phyloP scores from a whole-genome alignment of 2,329 filamentous ascomycete genomes.

The Fusarium veterinarium region DNA sequence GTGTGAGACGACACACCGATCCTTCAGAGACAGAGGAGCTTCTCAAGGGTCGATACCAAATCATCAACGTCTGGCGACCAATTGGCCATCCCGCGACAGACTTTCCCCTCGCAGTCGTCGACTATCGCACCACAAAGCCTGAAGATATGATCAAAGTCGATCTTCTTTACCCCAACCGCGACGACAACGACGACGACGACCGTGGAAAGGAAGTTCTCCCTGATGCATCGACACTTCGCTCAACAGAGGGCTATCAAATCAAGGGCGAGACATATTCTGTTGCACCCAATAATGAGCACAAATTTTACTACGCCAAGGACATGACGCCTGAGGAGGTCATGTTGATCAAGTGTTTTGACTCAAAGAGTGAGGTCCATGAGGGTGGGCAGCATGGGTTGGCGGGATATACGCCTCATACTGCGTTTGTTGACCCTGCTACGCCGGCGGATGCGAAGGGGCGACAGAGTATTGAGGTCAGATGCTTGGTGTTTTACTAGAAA shows the following conservation, averaged over 20 bases:
- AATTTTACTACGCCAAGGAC: slow-evolving; percentile 43
- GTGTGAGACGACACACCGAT: slow-evolving; percentile 69
- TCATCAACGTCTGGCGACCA: slow-evolving; percentile 61
- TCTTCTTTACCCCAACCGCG: slow-evolving; percentile 40
- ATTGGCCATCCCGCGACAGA: slow-evolving; percentile 44
- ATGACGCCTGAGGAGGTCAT: slow-evolving; percentile 45
- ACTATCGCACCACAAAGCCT: slow-evolving; percentile 40
- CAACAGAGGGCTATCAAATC: slow-evolving; percentile 38
- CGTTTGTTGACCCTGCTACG: slow-evolving; percentile 40
- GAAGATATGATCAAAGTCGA: slow-evolving; percentile 41
- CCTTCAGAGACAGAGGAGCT: slow-evolving; percentile 56
- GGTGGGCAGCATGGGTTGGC: slow-evolving; percentile 34
- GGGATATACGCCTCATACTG: slow-evolving; percentile 41
- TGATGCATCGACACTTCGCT: slow-evolving; percentile 21
- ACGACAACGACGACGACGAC: slow-evolving; percentile 37
- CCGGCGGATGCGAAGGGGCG: slow-evolving; percentile 35
- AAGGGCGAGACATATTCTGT: slow-evolving; percentile 41
- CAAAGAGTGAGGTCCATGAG: slow-evolving; percentile 40
- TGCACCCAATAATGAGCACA: slow-evolving; percentile 34
- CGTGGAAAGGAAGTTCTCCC: slow-evolving; percentile 40
- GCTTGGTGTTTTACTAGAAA: slow-evolving; percentile 41
- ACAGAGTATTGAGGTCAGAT: slow-evolving; percentile 44
- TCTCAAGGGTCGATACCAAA: slow-evolving; percentile 58
- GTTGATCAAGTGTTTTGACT: slow-evolving; percentile 46
- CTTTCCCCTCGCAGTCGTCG: slow-evolving; percentile 41